A percentile compares a stretch with the other conserved stretches of the same genome.
phyloP scores from a whole-genome alignment of 2,329 filamentous ascomycete genomes.

The Colletotrichum sp. region DNA sequence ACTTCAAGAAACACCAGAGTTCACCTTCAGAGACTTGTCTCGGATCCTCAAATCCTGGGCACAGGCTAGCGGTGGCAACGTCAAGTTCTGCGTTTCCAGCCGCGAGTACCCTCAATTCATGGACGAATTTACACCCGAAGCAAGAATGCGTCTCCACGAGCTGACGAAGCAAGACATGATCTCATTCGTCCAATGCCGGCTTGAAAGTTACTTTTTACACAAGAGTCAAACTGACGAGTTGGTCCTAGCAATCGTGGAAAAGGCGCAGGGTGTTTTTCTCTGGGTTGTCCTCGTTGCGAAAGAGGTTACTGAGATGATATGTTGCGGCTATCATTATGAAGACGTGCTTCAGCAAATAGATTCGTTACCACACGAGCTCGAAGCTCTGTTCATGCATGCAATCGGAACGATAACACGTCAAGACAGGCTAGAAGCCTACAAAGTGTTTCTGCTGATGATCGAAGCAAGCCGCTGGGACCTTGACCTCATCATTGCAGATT shows the following conservation, averaged over 20 bases:
- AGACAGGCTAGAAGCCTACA: background rate
- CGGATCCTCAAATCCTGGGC: rapidly evolving
- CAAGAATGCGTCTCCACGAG: background rate
- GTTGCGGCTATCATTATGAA: too few relatives aligned
- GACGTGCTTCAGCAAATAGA: background rate
- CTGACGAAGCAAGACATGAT: rapidly evolving
- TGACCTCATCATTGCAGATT: too few relatives aligned
- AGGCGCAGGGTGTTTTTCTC: background rate
- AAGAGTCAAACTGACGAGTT: too few relatives aligned
- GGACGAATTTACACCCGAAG: too few relatives aligned
- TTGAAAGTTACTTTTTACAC: too few relatives aligned
- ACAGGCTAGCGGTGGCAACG: rapidly evolving
- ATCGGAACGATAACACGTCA: rapidly evolving
- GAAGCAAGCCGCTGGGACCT: background rate
- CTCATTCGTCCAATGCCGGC: too few relatives aligned
- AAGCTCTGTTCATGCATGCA: rapidly evolving
- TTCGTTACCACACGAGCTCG: background rate
- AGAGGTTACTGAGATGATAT: too few relatives aligned
- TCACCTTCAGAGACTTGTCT: background rate
- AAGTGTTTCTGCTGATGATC: rapidly evolving
- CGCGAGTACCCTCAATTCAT: rapidly evolving
- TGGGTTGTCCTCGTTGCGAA: background rate
- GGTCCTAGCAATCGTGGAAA: background rate
- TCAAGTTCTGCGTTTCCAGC: background rate
- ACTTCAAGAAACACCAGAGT: rapidly evolving